Percentiles rank a stretch among this genome's conserved stretches.
Conservation (phyloP, 2,329 filamentous ascomycete species). For the Trichothecium sympodiale region DNA sequence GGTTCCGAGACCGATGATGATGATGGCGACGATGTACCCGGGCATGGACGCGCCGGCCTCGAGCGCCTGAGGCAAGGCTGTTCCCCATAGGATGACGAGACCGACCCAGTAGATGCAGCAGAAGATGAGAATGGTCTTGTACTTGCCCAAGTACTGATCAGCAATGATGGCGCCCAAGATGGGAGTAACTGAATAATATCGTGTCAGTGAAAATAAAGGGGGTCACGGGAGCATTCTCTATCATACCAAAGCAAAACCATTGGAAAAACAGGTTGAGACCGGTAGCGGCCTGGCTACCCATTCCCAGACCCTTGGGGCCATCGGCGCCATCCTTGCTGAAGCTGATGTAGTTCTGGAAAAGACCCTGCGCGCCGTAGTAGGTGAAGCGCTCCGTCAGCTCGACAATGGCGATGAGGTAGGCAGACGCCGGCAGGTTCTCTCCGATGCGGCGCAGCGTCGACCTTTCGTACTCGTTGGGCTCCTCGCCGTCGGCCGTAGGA, state of each 20-base stretch:
- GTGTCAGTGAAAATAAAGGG: slow-evolving; percentile 7
- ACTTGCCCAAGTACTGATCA: slow-evolving; percentile 47
- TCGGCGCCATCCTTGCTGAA: slow-evolving; percentile 19
- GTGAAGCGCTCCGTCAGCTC: slow-evolving; percentile 19
- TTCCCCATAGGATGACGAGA: slow-evolving; percentile 41
- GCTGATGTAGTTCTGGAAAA: slow-evolving; percentile 21
- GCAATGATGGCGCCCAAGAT: slow-evolving; percentile 41
- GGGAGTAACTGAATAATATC: slow-evolving; percentile 21
- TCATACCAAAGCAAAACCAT: slow-evolving; percentile 32
- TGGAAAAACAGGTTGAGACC: slow-evolving; percentile 45
- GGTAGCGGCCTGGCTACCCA: slow-evolving; percentile 44
- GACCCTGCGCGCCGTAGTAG: slow-evolving; percentile 18
- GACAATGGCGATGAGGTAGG: slow-evolving; percentile 33
- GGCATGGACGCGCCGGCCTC: slow-evolving; percentile 30
- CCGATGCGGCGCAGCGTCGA: slow-evolving; percentile 37
- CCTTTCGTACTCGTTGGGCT: slow-evolving; percentile 42
- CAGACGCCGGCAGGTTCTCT: slow-evolving; percentile 42
- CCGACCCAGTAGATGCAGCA: slow-evolving; percentile 47
- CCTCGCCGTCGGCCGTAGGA: slow-evolving; percentile 31
- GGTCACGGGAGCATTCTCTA: slow-evolving; percentile 2
- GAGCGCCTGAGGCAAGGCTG: slow-evolving; percentile 28
- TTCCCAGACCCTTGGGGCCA: slow-evolving; percentile 38
- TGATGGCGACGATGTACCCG: slow-evolving; percentile 41
- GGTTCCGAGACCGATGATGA: slow-evolving; percentile 55
- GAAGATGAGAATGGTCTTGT: slow-evolving; percentile 50